Evolutionary conservation across 1,284 basidiomycete species (phyloP), one percentile per base, ranked within the genome.

Genomic region (Cryptococcus hybrid): DNA sequence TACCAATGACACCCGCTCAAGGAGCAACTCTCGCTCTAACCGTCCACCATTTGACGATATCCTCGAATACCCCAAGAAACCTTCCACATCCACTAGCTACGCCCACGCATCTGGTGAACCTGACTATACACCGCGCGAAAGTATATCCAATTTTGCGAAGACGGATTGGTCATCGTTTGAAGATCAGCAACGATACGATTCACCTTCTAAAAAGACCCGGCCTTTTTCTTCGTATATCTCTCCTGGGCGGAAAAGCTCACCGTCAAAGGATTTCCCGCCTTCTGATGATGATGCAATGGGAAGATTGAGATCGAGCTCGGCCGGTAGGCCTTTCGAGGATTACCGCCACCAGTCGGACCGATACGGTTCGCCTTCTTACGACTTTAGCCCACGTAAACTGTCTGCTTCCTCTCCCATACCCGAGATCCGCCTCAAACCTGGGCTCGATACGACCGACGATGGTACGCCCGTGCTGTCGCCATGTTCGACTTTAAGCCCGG

Each of bases 401-500:
- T 18, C 47, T 34, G 12, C 30, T 34, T 47, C 47, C 13, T 47
- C 24, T 35, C 50, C 51, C 15, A 63, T 55, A 47, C 66, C 64
- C 13, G 54, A 61, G 45, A 47, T 66, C 8, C 53, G 48, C 11
- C 56, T 65, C 11, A 62, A 59, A 56, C n/a, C 47, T 7, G 63
- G 70, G 47, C 53, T 70, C 44, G 68, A 59, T 18, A 43, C 53
- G n/a, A 4, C n/a, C 2, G 47, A 64, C n/a, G 70, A 77, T 54
- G 76, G 7, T 70, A 75, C 40, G 86, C 83, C 18, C 83, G 88
- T 54, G 91, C 88, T 3, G 85, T 93, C 39, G 91, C 89, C 6
- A 71, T 92, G 62, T 92, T 84, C 71, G 84, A 89, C 71, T 93
- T 90, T 74, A 75, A 82, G 47, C 88, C 87, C 6, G 82, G 86